Base-by-base conservation (phyloP, 768 basidiomycete genomes). In the Coprinellus aureogranulatus region DNA sequence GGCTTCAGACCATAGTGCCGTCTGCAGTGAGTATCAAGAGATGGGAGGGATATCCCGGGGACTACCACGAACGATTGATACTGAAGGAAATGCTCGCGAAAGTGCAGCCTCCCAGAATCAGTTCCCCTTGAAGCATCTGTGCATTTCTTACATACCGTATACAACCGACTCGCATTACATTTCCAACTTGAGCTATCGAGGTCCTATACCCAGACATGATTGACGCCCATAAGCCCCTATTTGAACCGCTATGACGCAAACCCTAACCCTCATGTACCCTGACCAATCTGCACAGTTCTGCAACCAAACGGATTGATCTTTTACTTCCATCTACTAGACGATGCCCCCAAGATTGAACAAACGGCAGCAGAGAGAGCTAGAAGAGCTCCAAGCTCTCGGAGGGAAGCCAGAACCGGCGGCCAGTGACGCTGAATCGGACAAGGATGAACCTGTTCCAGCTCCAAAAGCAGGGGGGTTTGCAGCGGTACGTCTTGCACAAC, bases 361-460 rank as follows among this genome's bases (percentile, higher is more conserved):
- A 72, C 81, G 94, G 48, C 92, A 94, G 70, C 90, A 94, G 65
- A 77, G 93, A 46, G 91, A 93, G 65, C 79, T 86, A 23, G 91
- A 94, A 58, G 91, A 95, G 61, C 81, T 95, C 1, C 78, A 83
- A 34, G 80, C 83, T 1, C 77, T 88, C 39, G 74, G 74, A 62
- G 56, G 59, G 10, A 27, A 40, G 10, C 40, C 34, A n/a, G 41
- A 37, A 12, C 28, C 12, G 9, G 53, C 39, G 2, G 51, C 31
- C 3, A 54, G 52, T 12, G 50, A 53, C 23, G 34, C 25, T 11
- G 54, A 56, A 16, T 14, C 14, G 6, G 27, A 10, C 5, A 53
- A 54, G 46, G 42, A 31, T 10, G 54, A 40, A 16, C 51, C 51
- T 16, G 55, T 28, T 27, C 42, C 22, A 46, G 25, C 54, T 12